Evolutionary conservation across 306 rosid species (phyloP).

Genomic region (Cicer chorassanicum): DNA sequence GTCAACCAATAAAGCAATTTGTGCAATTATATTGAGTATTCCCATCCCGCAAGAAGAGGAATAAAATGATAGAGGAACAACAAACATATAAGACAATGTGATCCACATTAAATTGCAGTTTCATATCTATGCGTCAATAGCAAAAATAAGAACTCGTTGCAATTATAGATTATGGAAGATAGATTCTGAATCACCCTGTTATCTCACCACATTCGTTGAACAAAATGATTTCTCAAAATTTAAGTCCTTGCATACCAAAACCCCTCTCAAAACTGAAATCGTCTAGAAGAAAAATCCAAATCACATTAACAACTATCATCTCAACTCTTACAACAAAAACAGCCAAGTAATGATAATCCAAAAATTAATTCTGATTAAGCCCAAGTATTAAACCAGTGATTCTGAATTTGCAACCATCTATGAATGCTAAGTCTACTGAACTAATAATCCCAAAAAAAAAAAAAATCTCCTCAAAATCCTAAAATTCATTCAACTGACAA

Average conservation of each 20-base stretch:
- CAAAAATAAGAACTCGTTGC: neutral
- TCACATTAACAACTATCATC: constrained; percentile 51
- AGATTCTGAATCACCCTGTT: constrained; percentile 49
- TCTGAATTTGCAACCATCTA: constrained; percentile 14
- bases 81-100: constrained; percentile 3
- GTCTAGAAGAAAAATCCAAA: constrained; percentile 60
- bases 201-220: constrained; percentile 58
- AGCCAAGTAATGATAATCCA: constrained; percentile 18
- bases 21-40: neutral
- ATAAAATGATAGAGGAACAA: neutral
- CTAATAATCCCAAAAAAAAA: neutral
- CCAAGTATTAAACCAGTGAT: constrained; percentile 14
- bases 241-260: constrained; percentile 53
- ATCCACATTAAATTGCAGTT: neutral
- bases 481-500: constrained; percentile 29
- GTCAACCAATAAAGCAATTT: constrained; percentile 1
- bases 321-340: constrained; percentile 29
- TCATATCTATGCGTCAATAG: neutral
- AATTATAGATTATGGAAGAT: neutral
- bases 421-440: constrained; percentile 9
- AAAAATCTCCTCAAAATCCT: constrained; percentile 41
- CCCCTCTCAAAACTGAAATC: constrained; percentile 57
- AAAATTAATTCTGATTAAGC: neutral
- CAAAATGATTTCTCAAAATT: constrained; percentile 49
- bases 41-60: constrained; percentile 10